Conservation (phyloP, 208 protist species). For the Crithidia fasciculata region DNA sequence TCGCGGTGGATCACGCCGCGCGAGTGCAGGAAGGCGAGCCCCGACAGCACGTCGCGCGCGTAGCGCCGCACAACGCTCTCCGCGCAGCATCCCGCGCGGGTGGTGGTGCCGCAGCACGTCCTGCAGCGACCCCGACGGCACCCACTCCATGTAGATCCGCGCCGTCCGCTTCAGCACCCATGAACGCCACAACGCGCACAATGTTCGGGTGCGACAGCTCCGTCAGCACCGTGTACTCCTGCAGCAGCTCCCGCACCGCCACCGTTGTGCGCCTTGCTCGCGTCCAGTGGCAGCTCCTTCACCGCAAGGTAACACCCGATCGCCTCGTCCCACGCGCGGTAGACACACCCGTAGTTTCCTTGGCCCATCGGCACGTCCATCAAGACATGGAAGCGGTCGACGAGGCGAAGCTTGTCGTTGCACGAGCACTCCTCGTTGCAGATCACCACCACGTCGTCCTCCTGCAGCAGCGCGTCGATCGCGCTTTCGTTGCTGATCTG, state of each 20-base stretch:
- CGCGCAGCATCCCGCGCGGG: constrained; percentile 38
- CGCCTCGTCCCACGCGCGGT: constrained; percentile 65
- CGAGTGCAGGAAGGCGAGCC: constrained; percentile 66
- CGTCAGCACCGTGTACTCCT: constrained; percentile 77
- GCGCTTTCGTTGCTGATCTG: constrained; percentile 15
- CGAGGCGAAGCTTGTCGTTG: constrained; percentile 53
- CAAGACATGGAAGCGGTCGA: constrained; percentile 59
- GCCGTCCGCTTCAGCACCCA: constrained; percentile 49
- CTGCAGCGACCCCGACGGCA: constrained; percentile 65
- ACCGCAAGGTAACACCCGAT: constrained; percentile 61
- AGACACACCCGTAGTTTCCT: constrained; percentile 61
- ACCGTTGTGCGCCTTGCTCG: constrained; percentile 24
- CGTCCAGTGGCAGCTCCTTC: constrained; percentile 66
- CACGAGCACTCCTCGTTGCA: constrained; percentile 58
- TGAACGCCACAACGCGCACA: constrained; percentile 68
- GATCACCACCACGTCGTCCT: constrained; percentile 65
- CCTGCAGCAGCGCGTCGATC: constrained; percentile 47
- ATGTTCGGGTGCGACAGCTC: constrained; percentile 70
- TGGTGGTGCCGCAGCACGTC: constrained; percentile 53
- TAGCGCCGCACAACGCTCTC: constrained; percentile 67
- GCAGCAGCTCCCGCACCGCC: constrained; percentile 53
- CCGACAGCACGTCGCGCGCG: constrained; percentile 46
- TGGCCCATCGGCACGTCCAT: constrained; percentile 38
- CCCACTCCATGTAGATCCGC: constrained; percentile 78
- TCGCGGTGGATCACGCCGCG: constrained; percentile 83